phyloP scores from a whole-genome alignment of 2,329 filamentous ascomycete species.

The Verticillium nubilum region DNA sequence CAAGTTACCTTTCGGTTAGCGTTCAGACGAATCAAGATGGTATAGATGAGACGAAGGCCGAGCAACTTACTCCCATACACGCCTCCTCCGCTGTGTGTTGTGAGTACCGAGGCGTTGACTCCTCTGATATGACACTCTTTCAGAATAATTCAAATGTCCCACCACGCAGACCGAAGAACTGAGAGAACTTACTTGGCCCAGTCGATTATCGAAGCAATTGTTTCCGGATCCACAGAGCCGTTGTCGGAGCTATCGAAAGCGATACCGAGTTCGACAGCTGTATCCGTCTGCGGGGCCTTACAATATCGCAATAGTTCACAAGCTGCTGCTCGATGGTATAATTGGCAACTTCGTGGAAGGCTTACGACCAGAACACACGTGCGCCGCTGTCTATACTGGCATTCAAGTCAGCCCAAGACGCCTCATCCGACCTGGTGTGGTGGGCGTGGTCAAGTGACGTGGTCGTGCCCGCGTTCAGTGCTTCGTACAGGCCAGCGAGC shows the following conservation, averaged over 20 bases:
- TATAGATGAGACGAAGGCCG: neutral
- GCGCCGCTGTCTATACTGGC: conserved; percentile 41
- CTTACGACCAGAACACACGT: conserved; percentile 38
- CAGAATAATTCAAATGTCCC: neutral
- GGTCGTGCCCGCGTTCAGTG: conserved; percentile 46
- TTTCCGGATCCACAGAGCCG: conserved; percentile 17
- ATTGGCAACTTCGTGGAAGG: conserved; percentile 28
- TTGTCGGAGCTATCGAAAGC: conserved; percentile 32
- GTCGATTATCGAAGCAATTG: conserved; percentile 20
- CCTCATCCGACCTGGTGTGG: conserved; percentile 35
- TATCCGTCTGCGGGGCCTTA: conserved; percentile 17
- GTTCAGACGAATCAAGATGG: neutral
- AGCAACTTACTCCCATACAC: conserved; percentile 28
- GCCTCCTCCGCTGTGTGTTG: conserved; percentile 34
- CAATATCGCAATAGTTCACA: conserved; percentile 31
- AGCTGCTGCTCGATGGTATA: conserved; percentile 28
- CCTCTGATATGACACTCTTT: conserved; percentile 15
- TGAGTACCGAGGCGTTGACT: conserved; percentile 37
- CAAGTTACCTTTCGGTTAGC: neutral
- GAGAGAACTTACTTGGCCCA: conserved; percentile 22
- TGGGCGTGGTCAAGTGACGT: conserved; percentile 47
- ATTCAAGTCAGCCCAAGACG: conserved; percentile 34
- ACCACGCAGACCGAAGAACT: neutral
- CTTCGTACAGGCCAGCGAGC: conserved; percentile 41
- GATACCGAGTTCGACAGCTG: conserved; percentile 29